phyloP scores from a whole-genome alignment of 2,329 filamentous ascomycete genomes.

The Teratosphaeria gauchensis region DNA sequence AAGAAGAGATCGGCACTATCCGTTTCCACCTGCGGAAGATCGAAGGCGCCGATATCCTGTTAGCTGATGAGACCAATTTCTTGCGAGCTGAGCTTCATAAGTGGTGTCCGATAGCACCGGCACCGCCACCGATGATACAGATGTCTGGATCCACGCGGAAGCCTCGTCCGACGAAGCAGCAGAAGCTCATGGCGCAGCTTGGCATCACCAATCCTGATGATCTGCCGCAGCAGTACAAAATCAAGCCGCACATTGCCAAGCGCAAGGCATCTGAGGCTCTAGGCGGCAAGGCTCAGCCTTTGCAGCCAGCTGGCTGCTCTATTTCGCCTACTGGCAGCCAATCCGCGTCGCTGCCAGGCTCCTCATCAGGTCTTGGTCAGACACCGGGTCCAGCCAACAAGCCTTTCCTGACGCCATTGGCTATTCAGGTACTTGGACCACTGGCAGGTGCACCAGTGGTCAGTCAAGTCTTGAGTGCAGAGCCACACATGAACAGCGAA shows the following conservation, averaged over 20 bases:
- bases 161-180: slow-evolving; percentile 89
- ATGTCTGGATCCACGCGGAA: slow-evolving; percentile 87
- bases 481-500: slow-evolving; percentile 19
- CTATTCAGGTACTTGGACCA: slow-evolving; percentile 15
- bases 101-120: slow-evolving; percentile 81
- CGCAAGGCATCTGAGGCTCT: slow-evolving; percentile 45
- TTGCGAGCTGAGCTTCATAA: slow-evolving; percentile 93
- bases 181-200: slow-evolving; percentile 83
- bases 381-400: slow-evolving; percentile 7
- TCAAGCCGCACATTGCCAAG: slow-evolving; percentile 65
- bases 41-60: slow-evolving; percentile 86
- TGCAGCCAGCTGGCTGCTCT: slow-evolving; percentile 22
- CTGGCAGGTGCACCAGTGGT: slow-evolving; percentile 17
- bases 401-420: slow-evolving; percentile 14
- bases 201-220: slow-evolving; percentile 87
- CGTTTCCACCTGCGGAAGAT: slow-evolving; percentile 95
- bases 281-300: slow-evolving; percentile 11
- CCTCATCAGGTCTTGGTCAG: slow-evolving; percentile 1
- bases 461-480: slow-evolving; percentile 12
- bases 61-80: slow-evolving; percentile 93
- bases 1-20: slow-evolving; percentile 79
- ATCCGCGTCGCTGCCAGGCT: slow-evolving; percentile 3
- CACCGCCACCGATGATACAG: slow-evolving; percentile 76
- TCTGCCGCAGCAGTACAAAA: slow-evolving; percentile 69
- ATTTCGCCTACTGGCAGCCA: slow-evolving; percentile 15